Evolutionary conservation across 345 rosid species (phyloP), one percentile per base, ranked within the genome.

Genomic region (Corymbia maculata): DNA sequence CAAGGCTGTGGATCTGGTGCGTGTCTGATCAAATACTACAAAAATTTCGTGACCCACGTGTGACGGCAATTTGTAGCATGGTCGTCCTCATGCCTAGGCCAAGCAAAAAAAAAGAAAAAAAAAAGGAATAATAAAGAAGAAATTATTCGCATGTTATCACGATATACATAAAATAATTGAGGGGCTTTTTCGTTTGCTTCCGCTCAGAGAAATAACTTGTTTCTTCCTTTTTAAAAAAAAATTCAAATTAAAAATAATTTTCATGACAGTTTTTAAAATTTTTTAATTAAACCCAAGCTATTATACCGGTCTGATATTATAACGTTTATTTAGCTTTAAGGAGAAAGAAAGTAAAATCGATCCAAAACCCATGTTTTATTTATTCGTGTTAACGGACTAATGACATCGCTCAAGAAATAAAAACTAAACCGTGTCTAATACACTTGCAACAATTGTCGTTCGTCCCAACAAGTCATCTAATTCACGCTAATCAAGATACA

Each of bases 1-100:
- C 88, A 66, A 86, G 42, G 32, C 30, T 86, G 52, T 86, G 88
- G 88, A 86, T 86, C 52, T 64, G 88, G 55, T 49, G 52, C 36
- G 57, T 13, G 51, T 70, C 84, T 17, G 36, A 64, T 61, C 51
- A 17, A 19, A 28, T 15, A 16, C 87, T 21, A 7, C 7, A n/a
- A 47, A 61, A 64, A 86, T 24, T 64, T 86, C 80, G 55, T n/a
- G 57, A 5, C 57, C 88, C 88, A 86, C 55, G 84, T 17, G 88
- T 49, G 36, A 64, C 17, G 5, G 59, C 87, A 30, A 30, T 17
- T 15, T 3, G 0, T 19, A 3, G 80, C 13, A 17, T 17, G 47
- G 80, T 17, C 80, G 17, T 16, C 45, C 45, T 68, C 79, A 5
- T 7, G 75, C 70, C 79, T 10, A 16, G 42, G 42, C 42, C 2